These are phyloP conservation scores for Trypanosoma cruzi DNA, from an alignment of 208 protist species.

Conservation along the genomic window DNA sequence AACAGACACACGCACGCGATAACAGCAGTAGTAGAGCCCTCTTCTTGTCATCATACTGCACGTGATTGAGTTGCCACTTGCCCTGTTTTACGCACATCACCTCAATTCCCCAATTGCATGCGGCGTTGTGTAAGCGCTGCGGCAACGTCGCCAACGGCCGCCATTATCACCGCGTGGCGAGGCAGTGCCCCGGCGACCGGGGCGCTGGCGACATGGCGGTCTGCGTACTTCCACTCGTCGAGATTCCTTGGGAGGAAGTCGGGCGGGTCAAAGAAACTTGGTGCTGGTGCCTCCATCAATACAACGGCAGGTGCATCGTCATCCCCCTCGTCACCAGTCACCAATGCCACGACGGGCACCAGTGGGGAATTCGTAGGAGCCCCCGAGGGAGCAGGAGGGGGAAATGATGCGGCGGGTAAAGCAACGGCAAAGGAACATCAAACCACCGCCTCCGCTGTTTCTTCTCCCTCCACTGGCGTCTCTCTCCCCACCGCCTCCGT, in stretches of 20 bases:
- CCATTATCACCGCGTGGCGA: slow-evolving; percentile 1
- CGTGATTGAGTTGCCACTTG: not conserved
- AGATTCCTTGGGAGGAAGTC: slow-evolving; percentile 20
- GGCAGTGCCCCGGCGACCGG: not conserved
- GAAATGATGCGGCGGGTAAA: not conserved
- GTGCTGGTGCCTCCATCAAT: not conserved
- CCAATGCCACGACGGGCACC: not conserved
- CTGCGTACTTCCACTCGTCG: slow-evolving; percentile 13
- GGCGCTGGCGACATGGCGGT: not conserved
- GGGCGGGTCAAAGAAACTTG: slow-evolving; percentile 11
- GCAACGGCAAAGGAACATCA: no score
- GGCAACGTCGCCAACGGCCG: not conserved
- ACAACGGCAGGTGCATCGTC: no score
- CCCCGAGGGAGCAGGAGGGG: not conserved
- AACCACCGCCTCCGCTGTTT: not conserved
- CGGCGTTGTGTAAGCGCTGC: slow-evolving; percentile 9
- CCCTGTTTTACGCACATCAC: not conserved
- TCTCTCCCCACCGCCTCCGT: not conserved
- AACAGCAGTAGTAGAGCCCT: no score
- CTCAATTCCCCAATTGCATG: not conserved
- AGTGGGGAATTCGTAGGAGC: not conserved
- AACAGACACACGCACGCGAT: no score
- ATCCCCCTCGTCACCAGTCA: not conserved
- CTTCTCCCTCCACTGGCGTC: not conserved
- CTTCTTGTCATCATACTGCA: not conserved